Percentiles rank a stretch among this genome's conserved stretches.
Evolutionary conservation across 140 eudicot genomes (phyloP).

Genomic region (Ambrosia hybrid): DNA sequence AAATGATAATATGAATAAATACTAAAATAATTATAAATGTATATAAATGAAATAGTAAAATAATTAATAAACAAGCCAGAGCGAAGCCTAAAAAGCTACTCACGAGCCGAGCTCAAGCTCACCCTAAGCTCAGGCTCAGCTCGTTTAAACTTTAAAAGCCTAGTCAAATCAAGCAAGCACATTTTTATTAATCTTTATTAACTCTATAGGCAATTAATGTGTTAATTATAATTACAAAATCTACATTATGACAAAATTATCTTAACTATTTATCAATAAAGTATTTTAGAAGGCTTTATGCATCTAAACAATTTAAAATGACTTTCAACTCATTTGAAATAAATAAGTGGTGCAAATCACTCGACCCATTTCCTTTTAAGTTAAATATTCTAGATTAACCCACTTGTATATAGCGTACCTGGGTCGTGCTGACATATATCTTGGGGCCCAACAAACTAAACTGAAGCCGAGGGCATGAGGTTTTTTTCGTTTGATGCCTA

Average conservation of each 20-base stretch:
- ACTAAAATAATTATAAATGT: too few relatives aligned
- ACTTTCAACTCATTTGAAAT: not conserved
- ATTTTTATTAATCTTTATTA: not conserved
- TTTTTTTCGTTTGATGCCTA: slow-evolving; percentile 72
- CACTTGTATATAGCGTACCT: slow-evolving; percentile 45
- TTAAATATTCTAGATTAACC: not conserved
- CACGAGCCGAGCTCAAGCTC: too few relatives aligned
- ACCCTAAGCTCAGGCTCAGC: not conserved
- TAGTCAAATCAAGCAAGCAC: not conserved
- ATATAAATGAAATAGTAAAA: too few relatives aligned
- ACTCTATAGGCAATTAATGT: not conserved
- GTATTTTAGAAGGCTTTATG: not conserved
- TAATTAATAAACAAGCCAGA: too few relatives aligned
- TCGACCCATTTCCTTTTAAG: not conserved
- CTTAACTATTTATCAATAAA: not conserved
- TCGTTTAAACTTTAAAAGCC: not conserved
- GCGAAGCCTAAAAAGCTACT: too few relatives aligned
- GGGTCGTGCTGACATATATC: slow-evolving; percentile 69
- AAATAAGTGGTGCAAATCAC: not conserved
- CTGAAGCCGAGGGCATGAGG: slow-evolving; percentile 65
- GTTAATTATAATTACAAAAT: not conserved
- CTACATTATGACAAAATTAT: not conserved
- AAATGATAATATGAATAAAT: too few relatives aligned
- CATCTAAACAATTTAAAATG: not conserved
- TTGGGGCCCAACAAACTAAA: slow-evolving; percentile 76